Evolutionary conservation across 768 basidiomycete species (phyloP).

Genomic region (Coprinopsis sp.): DNA sequence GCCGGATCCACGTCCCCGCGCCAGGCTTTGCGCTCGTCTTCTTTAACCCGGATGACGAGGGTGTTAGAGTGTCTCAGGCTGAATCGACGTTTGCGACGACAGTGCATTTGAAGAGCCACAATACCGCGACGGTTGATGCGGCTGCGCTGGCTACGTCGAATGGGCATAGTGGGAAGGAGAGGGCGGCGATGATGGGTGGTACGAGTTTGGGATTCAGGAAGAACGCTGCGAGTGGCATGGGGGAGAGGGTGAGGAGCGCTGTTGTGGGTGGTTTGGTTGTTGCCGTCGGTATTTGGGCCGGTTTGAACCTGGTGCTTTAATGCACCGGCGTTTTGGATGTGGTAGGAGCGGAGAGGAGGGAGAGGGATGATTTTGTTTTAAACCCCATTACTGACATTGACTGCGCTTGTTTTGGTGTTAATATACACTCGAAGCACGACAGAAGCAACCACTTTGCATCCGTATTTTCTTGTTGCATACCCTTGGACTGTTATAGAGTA

Average conservation of each 20-base stretch:
- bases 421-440: no score
- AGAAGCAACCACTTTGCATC: no score
- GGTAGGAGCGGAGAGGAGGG: no score
- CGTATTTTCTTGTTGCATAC: no score
- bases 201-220: constrained; percentile 30
- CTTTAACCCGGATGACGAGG: constrained; percentile 32
- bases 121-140: constrained; percentile 52
- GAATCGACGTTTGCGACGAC: constrained; percentile 46
- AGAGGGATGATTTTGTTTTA: no score
- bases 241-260: not conserved
- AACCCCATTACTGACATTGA: no score
- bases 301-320: no score
- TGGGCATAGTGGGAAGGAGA: constrained; percentile 33
- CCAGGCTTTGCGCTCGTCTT: constrained; percentile 77
- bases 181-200: constrained; percentile 26
- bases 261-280: not conserved
- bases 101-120: constrained; percentile 32
- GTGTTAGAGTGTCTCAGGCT: constrained; percentile 19
- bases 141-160: constrained; percentile 61
- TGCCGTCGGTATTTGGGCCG: no score
- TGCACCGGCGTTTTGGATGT: no score
- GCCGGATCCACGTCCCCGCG: constrained; percentile 58
- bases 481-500: no score
- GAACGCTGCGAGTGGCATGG: not conserved
- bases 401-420: no score